Percentiles rank a stretch among this genome's conserved stretches.
Evolutionary conservation across 768 basidiomycete genomes (phyloP).

Genomic region (Trametes gibbosa): DNA sequence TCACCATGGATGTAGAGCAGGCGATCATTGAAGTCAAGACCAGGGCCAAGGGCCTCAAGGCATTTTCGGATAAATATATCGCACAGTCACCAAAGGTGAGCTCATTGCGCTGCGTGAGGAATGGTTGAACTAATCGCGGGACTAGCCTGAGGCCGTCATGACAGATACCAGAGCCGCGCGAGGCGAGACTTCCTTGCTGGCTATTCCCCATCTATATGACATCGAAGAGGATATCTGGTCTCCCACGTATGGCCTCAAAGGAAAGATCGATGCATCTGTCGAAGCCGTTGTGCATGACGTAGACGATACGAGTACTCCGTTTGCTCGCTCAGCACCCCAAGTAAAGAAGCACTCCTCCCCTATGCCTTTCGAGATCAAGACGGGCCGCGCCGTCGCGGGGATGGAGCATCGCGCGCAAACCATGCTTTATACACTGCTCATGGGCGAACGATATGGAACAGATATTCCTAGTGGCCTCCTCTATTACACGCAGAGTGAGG

Average conservation of each 20-base stretch:
- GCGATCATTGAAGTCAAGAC: slow-evolving; percentile 60
- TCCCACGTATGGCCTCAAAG: slow-evolving; percentile 91
- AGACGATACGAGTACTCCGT: slow-evolving; percentile 26
- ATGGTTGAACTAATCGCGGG: background rate
- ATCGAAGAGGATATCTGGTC: slow-evolving; percentile 99
- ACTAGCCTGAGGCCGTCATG: slow-evolving; percentile 61
- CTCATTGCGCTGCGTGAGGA: background rate
- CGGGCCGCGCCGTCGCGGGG: slow-evolving; percentile 69
- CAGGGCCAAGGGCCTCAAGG: slow-evolving; percentile 61
- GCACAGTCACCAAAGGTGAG: slow-evolving; percentile 60
- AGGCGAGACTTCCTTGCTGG: slow-evolving; percentile 54
- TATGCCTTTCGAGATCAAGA: slow-evolving; percentile 95
- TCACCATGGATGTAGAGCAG: slow-evolving; percentile 56
- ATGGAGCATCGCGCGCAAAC: slow-evolving; percentile 98
- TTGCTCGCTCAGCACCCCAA: slow-evolving; percentile 22
- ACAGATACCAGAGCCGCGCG: slow-evolving; percentile 60
- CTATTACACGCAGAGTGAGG: slow-evolving; percentile 91
- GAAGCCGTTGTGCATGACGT: slow-evolving; percentile 53
- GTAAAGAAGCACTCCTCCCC: slow-evolving; percentile 33
- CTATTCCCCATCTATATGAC: slow-evolving; percentile 75
- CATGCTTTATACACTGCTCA: slow-evolving; percentile 91
- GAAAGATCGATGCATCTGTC: slow-evolving; percentile 92
- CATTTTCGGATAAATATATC: slow-evolving; percentile 68
- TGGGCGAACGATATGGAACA: slow-evolving; percentile 86
- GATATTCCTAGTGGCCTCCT: slow-evolving; percentile 81